These are phyloP conservation scores for Endoconidiophora laricicola DNA, from an alignment of 2,329 filamentous ascomycete species.

Conservation along the genomic window DNA sequence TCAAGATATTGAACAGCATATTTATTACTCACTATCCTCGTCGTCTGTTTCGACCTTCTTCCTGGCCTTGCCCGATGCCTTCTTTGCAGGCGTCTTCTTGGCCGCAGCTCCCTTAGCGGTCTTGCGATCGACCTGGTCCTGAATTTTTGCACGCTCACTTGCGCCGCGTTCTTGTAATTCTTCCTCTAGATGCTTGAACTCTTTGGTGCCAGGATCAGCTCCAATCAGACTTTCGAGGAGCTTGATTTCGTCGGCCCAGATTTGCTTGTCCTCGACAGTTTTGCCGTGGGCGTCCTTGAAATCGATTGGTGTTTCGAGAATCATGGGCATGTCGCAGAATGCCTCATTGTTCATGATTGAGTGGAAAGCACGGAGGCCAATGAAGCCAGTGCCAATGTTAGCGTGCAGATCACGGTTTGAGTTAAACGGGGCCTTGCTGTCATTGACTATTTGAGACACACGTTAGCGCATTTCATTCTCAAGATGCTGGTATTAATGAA, in stretches of 20 bases:
- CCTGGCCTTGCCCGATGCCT: slow-evolving; percentile 20
- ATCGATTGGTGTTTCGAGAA: slow-evolving; percentile 92
- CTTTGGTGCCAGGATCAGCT: slow-evolving; percentile 58
- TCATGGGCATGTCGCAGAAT: slow-evolving; percentile 69
- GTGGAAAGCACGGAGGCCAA: slow-evolving; percentile 81
- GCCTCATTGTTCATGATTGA: slow-evolving; percentile 69
- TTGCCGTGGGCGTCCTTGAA: slow-evolving; percentile 47
- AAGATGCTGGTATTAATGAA: neutral
- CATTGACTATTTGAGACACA: slow-evolving; percentile 48
- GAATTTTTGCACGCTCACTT: slow-evolving; percentile 55
- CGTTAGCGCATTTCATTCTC: neutral
- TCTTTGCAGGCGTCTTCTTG: slow-evolving; percentile 19
- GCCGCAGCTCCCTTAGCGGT: slow-evolving; percentile 37
- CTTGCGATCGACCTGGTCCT: slow-evolving; percentile 66
- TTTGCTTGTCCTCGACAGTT: slow-evolving; percentile 55
- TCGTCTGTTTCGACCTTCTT: slow-evolving; percentile 13
- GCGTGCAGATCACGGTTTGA: slow-evolving; percentile 82
- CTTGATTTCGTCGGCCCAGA: slow-evolving; percentile 94
- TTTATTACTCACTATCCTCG: neutral
- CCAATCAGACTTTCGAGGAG: slow-evolving; percentile 75
- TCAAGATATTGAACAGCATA: too few relatives aligned
- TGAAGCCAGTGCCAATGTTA: slow-evolving; percentile 89
- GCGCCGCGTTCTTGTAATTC: slow-evolving; percentile 51
- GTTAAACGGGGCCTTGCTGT: slow-evolving; percentile 76
- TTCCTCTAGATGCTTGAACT: slow-evolving; percentile 50